Conservation (phyloP, 345 rosid genomes). For the Raphanus raphanistrum region DNA sequence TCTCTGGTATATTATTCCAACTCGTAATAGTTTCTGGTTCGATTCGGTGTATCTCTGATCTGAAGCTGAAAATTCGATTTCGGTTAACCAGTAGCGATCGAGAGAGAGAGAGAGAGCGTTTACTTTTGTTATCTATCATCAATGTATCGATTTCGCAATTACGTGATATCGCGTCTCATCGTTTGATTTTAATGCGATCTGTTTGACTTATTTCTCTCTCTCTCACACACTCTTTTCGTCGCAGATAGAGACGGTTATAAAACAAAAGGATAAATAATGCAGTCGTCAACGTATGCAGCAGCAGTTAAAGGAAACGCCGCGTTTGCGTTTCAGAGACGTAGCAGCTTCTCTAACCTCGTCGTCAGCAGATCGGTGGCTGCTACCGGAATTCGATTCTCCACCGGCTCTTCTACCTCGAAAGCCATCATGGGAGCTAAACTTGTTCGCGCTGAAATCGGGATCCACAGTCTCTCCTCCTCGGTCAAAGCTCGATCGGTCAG, state of each 20-base stretch:
- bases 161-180: slow-evolving; percentile 5
- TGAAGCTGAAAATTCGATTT: not conserved
- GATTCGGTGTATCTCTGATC: not conserved
- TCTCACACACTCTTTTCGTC: slow-evolving; percentile 12
- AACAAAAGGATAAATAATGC: slow-evolving; percentile 49
- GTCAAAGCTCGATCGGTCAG: slow-evolving; percentile 59
- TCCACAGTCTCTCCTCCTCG: slow-evolving; percentile 45
- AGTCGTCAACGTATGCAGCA: slow-evolving; percentile 48
- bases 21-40: slow-evolving; percentile 16
- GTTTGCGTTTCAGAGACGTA: slow-evolving; percentile 43
- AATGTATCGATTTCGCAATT: slow-evolving; percentile 3
- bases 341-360: slow-evolving; percentile 29
- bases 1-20: slow-evolving; percentile 9
- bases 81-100: slow-evolving; percentile 24
- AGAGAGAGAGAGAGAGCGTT: slow-evolving; percentile 7
- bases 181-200: slow-evolving; percentile 17
- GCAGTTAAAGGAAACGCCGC: slow-evolving; percentile 43
- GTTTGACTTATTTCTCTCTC: slow-evolving; percentile 12
- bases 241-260: slow-evolving; percentile 19
- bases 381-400: slow-evolving; percentile 38
- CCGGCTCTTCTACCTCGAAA: slow-evolving; percentile 30
- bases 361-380: slow-evolving; percentile 29
- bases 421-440: slow-evolving; percentile 71
- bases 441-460: slow-evolving; percentile 47
- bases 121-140: not conserved